Evolutionary conservation across 2,329 filamentous ascomycete genomes (phyloP).

Genomic region (Paradendryphiella salina): DNA sequence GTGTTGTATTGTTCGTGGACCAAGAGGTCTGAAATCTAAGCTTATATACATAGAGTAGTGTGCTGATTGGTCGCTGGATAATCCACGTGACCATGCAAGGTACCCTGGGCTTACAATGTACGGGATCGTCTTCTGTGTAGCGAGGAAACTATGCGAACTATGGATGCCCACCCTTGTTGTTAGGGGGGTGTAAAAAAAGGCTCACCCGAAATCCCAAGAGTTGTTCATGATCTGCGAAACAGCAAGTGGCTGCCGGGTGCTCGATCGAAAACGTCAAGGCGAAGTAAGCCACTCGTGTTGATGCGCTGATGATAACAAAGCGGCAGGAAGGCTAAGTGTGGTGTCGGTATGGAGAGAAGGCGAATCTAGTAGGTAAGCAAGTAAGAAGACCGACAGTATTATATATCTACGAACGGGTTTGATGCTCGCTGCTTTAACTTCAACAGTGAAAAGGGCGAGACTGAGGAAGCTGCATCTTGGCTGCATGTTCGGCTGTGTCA

Average conservation of each 20-base stretch:
- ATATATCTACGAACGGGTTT: neutral
- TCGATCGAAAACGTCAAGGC: neutral
- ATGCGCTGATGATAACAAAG: constrained; percentile 5
- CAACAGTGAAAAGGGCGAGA: neutral
- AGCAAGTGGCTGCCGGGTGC: neutral
- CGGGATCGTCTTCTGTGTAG: too few relatives aligned
- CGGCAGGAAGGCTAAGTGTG: neutral
- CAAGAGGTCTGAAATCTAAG: too few relatives aligned
- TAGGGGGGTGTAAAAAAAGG: constrained; percentile 7
- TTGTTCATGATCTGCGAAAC: constrained; percentile 6
- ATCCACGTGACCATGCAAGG: too few relatives aligned
- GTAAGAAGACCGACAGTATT: neutral
- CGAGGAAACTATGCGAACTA: too few relatives aligned
- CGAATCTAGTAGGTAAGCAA: neutral
- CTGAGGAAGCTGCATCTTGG: neutral
- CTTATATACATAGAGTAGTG: too few relatives aligned
- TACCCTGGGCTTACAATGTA: too few relatives aligned
- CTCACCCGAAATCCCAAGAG: neutral
- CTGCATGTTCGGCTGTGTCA: neutral
- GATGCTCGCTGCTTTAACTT: neutral
- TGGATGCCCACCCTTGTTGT: constrained; percentile 9
- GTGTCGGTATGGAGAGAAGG: neutral
- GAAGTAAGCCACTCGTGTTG: neutral
- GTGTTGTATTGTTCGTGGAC: too few relatives aligned
- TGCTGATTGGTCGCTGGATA: too few relatives aligned